Evolutionary conservation across 129 eudicot genomes (phyloP).

Genomic region (Centrapalus pauciflorus): DNA sequence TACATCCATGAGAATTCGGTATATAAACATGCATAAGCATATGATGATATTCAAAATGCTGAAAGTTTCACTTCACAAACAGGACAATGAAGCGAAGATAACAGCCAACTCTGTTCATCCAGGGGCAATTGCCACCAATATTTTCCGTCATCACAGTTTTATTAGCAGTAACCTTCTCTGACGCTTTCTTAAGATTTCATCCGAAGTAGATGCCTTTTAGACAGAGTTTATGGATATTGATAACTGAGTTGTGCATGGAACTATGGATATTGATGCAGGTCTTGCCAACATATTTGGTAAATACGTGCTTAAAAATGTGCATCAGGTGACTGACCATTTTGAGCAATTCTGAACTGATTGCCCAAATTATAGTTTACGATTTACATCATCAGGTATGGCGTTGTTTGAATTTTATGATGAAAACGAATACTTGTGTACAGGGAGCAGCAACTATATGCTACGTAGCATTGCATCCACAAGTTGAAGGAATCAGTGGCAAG

Average conservation of each 20-base stretch:
- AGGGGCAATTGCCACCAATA: slow-evolving; percentile 55
- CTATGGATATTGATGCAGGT: slow-evolving; percentile 35
- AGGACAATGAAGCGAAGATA: slow-evolving; percentile 44
- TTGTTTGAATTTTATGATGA: not conserved
- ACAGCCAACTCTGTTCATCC: slow-evolving; percentile 68
- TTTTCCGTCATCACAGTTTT: slow-evolving; percentile 49
- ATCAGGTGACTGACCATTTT: slow-evolving; percentile 40
- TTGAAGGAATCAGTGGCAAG: slow-evolving; percentile 49
- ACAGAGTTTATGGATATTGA: too few species aligned
- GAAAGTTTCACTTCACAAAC: slow-evolving; percentile 6
- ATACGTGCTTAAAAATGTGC: slow-evolving; percentile 46
- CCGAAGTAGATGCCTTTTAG: too few species aligned
- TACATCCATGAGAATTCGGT: not conserved
- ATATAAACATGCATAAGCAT: not conserved
- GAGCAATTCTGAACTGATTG: not conserved
- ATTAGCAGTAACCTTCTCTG: slow-evolving; percentile 31
- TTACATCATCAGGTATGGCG: not conserved
- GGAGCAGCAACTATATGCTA: slow-evolving; percentile 86
- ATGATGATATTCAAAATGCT: not conserved
- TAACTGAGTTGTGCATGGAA: not conserved
- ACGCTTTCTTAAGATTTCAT: too few species aligned
- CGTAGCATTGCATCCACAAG: slow-evolving; percentile 72
- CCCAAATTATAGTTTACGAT: not conserved
- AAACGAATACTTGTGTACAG: slow-evolving; percentile 30
- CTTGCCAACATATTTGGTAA: slow-evolving; percentile 41